Evolutionary conservation across 2,329 filamentous ascomycete genomes (phyloP), one percentile per base, ranked within the genome.

Genomic region (Monosporascus sp.): DNA sequence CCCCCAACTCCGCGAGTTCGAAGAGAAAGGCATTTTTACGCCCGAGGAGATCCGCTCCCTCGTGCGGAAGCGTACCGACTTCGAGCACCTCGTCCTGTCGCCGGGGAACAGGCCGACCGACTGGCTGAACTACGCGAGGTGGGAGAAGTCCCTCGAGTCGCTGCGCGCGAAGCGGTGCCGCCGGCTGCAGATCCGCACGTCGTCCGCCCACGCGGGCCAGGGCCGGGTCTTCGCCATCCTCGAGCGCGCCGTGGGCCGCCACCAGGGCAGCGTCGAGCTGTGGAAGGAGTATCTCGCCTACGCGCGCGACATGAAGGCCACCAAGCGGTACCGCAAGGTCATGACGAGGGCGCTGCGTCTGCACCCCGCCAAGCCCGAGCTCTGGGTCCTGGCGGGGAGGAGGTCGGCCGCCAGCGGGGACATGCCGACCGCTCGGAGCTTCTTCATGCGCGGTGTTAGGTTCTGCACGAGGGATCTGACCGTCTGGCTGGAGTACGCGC

Each of bases 251-350:
- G 91, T 92, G 28, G 81, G 83, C 66, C 90, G 91, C 58, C 94
- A 97, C 66, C 88, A 89, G 1, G 91, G 89, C 3, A 89, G 89
- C 65, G 66, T 91, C 37, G 81, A 81, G 2, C 77, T 99, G 38
- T 99, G 94, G 94, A 85, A 89, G 70, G 89, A 92, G 65, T 97
- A 96, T 67, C 85, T 97, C 55, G 82, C 87, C 54, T 97, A 90
- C 69, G 86, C 89, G 17, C 80, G 85, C 62, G 81, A 84, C 59
- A 78, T 85, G 66, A 86, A 82, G 63, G 83, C 85, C 6, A 78
- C 78, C 17, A 87, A 86, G 71, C 76, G 84, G 41, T 87, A 85
- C 74, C 85, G 82, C 71, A 78, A 77, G 55, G 75, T 82, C 59
- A 78, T 86, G 72, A 85, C 81, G 20, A 75, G 84, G 47, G 89